A percentile compares a stretch with the other conserved stretches of the same genome.
These are phyloP conservation scores for Psidium guajava DNA, from an alignment of 345 rosid species.

Conservation along the genomic window DNA sequence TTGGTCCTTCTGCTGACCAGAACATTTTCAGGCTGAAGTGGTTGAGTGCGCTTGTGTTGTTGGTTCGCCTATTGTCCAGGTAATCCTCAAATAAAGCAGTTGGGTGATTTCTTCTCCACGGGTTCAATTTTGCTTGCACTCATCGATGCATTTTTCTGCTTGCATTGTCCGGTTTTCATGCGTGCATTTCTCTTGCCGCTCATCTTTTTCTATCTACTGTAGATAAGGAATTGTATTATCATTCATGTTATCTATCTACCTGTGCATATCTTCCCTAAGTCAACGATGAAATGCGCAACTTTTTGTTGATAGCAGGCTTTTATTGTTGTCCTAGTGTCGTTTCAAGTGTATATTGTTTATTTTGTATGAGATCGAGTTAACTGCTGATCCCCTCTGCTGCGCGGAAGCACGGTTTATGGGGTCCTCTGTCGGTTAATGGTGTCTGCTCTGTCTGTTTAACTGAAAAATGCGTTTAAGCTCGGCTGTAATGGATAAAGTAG, in stretches of 20 bases:
- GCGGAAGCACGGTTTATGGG: not conserved
- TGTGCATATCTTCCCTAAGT: not conserved
- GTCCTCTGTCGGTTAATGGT: not conserved
- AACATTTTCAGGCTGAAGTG: slow-evolving; percentile 50
- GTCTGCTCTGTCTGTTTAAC: not conserved
- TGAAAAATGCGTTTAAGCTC: not conserved
- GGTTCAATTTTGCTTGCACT: not conserved
- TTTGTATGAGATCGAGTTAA: not conserved
- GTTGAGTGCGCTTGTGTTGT: slow-evolving; percentile 68
- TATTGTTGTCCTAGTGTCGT: not conserved
- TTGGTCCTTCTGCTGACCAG: slow-evolving; percentile 11
- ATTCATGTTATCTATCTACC: not conserved
- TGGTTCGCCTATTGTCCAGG: slow-evolving; percentile 60
- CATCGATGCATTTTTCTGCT: not conserved
- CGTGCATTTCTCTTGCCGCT: not conserved
- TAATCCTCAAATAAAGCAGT: slow-evolving; percentile 2
- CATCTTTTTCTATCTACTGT: not conserved
- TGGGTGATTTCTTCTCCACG: not conserved
- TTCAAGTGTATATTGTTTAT: not conserved
- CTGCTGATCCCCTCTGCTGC: not conserved
- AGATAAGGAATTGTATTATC: not conserved
- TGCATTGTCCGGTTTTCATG: not conserved
- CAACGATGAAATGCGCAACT: not conserved
- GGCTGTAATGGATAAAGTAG: not conserved
- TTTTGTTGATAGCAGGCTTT: not conserved